phyloP scores from a whole-genome alignment of 139 green algal species.

The Micractinium conductrix region DNA sequence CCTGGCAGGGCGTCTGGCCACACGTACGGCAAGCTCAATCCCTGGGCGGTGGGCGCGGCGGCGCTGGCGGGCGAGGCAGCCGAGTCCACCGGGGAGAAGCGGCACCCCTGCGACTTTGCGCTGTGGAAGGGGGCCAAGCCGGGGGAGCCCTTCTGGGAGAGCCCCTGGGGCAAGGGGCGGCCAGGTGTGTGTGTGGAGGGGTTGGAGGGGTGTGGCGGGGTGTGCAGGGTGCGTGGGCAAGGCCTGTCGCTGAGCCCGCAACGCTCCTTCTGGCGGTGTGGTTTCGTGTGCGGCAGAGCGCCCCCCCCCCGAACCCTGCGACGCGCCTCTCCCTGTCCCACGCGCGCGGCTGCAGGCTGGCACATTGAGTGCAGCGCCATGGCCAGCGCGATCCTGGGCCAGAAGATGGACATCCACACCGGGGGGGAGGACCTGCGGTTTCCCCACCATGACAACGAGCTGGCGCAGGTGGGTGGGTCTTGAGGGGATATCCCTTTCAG shows the following conservation, averaged over 20 bases:
- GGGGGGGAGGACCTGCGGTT: conserved; percentile 96
- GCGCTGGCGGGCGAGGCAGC: conserved; percentile 77
- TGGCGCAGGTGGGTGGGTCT: conserved; percentile 80
- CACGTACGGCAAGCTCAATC: conserved; percentile 94
- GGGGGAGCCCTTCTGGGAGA: conserved; percentile 94
- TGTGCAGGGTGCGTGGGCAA: no score
- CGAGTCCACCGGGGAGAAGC: conserved; percentile 88
- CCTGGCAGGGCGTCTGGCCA: conserved; percentile 65
- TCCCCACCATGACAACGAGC: conserved; percentile 99
- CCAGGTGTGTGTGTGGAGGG: conserved; percentile 56
- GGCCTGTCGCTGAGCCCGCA: no score
- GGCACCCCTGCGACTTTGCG: conserved; percentile 90
- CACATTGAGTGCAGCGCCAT: conserved; percentile 99
- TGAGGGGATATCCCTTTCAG: no score
- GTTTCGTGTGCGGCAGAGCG: no score
- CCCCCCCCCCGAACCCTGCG: no score
- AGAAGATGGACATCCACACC: conserved; percentile 94
- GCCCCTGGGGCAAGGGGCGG: conserved; percentile 88
- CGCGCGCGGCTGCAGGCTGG: conserved; percentile 77
- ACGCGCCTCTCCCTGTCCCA: no score
- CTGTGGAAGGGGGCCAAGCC: conserved; percentile 97
- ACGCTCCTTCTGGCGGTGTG: no score
- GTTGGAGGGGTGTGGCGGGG: no score
- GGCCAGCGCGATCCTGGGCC: conserved; percentile 87
- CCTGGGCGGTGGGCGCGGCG: conserved; percentile 78